Conservation (phyloP, 2,329 filamentous ascomycete genomes). For the Nothopassalora personata region DNA sequence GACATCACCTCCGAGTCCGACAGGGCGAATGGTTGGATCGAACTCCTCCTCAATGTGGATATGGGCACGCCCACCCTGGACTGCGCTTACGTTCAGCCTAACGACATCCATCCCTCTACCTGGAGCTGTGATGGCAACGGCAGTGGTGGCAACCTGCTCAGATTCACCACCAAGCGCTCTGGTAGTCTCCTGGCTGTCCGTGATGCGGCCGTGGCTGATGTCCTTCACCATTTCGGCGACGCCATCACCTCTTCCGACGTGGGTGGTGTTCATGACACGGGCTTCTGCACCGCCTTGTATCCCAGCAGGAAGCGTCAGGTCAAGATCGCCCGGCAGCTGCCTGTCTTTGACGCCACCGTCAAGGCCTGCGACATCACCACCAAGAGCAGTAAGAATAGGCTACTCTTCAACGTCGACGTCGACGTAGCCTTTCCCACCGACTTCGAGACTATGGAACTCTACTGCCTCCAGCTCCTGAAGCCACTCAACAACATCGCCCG, state of each 20-base stretch:
- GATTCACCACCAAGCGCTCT: neutral
- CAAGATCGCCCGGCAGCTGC: no score
- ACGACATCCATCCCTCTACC: neutral
- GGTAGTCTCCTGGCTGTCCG: neutral
- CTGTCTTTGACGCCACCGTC: no score
- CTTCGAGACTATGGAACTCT: no score
- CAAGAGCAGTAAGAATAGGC: no score
- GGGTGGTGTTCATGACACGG: neutral
- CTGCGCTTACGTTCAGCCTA: neutral
- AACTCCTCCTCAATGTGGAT: neutral
- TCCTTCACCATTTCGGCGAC: neutral
- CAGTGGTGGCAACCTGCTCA: neutral
- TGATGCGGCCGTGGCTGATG: neutral
- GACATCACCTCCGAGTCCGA: neutral
- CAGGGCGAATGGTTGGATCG: neutral
- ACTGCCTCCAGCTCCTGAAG: no score
- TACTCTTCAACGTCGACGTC: no score
- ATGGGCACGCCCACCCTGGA: neutral
- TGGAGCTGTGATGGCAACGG: neutral
- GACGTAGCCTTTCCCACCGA: no score
- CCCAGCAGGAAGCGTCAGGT: neutral
- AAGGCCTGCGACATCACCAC: no score
- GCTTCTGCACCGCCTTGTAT: neutral
- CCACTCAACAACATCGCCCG: no score
- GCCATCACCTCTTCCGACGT: neutral